phyloP scores from a whole-genome alignment of 345 rosid species.

The Dipteronia sinensis region DNA sequence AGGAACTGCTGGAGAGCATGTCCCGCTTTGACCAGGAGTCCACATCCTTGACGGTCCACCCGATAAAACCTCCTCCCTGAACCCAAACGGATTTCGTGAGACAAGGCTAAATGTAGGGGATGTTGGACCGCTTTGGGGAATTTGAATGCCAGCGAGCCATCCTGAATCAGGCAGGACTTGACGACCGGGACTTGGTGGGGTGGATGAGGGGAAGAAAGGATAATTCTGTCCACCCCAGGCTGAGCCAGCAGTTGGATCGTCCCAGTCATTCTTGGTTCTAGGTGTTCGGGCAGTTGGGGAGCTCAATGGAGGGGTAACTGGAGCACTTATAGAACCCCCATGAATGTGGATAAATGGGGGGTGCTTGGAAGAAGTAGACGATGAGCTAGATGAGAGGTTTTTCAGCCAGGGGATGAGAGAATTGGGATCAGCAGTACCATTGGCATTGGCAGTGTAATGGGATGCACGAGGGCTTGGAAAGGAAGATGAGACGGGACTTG shows the following conservation, averaged over 20 bases:
- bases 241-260: slow-evolving; percentile 45
- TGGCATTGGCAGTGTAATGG: slow-evolving; percentile 38
- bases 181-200: slow-evolving; percentile 74
- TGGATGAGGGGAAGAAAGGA: slow-evolving; percentile 50
- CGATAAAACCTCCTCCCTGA: slow-evolving; percentile 53
- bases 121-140: slow-evolving; percentile 79
- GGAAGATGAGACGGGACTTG: slow-evolving; percentile 80
- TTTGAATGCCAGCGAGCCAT: slow-evolving; percentile 75
- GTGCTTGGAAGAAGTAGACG: slow-evolving; percentile 63
- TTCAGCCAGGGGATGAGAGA: slow-evolving; percentile 97
- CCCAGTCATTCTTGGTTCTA: slow-evolving; percentile 62
- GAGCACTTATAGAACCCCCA: slow-evolving; percentile 93
- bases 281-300: slow-evolving; percentile 71
- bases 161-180: slow-evolving; percentile 66
- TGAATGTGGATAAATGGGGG: slow-evolving; percentile 57
- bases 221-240: slow-evolving; percentile 41
- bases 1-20: slow-evolving; percentile 88
- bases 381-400: slow-evolving; percentile 73
- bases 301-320: slow-evolving; percentile 92
- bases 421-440: slow-evolving; percentile 68
- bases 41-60: slow-evolving; percentile 85
- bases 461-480: slow-evolving; percentile 51
- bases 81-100: slow-evolving; percentile 65
- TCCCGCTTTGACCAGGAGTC: slow-evolving; percentile 98
- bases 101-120: slow-evolving; percentile 96